These are phyloP conservation scores for Kodamaea nitidulidarum DNA, from an alignment of 805 yeast species.

Conservation along the genomic window DNA sequence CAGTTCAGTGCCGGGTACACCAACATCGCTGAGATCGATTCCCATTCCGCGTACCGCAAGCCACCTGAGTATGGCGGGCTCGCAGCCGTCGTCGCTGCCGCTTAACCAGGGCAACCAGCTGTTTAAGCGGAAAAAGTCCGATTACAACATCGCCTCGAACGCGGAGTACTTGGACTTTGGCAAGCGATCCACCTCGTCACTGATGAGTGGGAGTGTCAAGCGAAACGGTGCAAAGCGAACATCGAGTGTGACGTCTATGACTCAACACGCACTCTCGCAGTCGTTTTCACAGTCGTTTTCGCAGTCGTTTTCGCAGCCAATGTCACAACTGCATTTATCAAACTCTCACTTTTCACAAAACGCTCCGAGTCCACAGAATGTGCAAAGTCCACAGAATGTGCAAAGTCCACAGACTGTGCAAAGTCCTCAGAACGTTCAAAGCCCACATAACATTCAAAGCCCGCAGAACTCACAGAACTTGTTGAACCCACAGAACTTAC, in stretches of 20 bases:
- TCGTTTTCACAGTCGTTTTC: too few relatives aligned
- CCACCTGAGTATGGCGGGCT: slow-evolving; percentile 1
- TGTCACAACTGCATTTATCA: too few relatives aligned
- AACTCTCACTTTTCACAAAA: too few relatives aligned
- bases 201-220: slow-evolving; percentile 10
- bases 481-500: too few relatives aligned
- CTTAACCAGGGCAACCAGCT: slow-evolving; percentile 21
- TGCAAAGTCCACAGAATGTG: too few relatives aligned
- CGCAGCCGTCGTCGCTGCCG: slow-evolving; percentile 12
- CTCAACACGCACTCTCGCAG: slow-evolving; percentile 11
- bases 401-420: too few relatives aligned
- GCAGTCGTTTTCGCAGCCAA: too few relatives aligned
- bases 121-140: slow-evolving; percentile 42
- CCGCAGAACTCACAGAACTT: too few relatives aligned
- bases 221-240: slow-evolving; percentile 10
- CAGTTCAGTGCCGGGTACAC: slow-evolving; percentile 12
- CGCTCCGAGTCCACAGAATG: too few relatives aligned
- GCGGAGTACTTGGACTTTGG: slow-evolving; percentile 13
- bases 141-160: slow-evolving; percentile 21
- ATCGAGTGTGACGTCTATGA: slow-evolving; percentile 4
- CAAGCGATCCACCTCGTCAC: slow-evolving; percentile 7
- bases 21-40: slow-evolving; percentile 17
- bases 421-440: too few relatives aligned
- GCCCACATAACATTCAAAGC: too few relatives aligned
- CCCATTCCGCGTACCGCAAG: slow-evolving; percentile 24